Evolutionary conservation across 2,329 filamentous ascomycete species (phyloP).

Genomic region (Hypoxylon sp.): DNA sequence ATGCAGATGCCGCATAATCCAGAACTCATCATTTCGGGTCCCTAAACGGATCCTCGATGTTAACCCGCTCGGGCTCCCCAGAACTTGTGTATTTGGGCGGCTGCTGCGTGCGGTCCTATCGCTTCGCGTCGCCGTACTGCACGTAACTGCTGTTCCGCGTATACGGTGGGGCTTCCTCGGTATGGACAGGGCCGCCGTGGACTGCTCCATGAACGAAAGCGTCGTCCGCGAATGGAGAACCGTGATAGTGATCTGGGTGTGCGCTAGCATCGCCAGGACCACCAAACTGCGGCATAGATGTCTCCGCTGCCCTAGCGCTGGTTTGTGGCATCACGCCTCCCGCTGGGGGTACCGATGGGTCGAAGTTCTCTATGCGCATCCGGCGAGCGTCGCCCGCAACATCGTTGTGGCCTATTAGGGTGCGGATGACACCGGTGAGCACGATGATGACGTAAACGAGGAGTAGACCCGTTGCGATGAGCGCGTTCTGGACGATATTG

Average conservation of each 20-base stretch:
- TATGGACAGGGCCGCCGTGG: slow-evolving; percentile 34
- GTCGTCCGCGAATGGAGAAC: slow-evolving; percentile 37
- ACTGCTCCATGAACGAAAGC: slow-evolving; percentile 32
- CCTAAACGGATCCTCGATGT: slow-evolving; percentile 25
- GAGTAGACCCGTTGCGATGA: slow-evolving; percentile 83
- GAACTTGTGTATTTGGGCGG: slow-evolving; percentile 14
- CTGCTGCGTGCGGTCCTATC: slow-evolving; percentile 24
- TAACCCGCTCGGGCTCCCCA: slow-evolving; percentile 6
- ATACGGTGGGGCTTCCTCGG: slow-evolving; percentile 42
- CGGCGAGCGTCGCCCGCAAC: slow-evolving; percentile 30
- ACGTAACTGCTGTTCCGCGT: slow-evolving; percentile 46
- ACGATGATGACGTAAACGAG: slow-evolving; percentile 84
- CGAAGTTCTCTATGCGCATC: slow-evolving; percentile 42
- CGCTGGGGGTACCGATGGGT: slow-evolving; percentile 2
- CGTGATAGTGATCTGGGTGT: slow-evolving; percentile 31
- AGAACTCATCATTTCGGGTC: slow-evolving; percentile 20
- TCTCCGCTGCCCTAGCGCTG: background rate
- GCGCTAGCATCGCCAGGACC: slow-evolving; percentile 35
- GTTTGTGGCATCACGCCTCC: background rate
- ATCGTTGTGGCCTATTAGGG: slow-evolving; percentile 54
- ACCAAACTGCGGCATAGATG: slow-evolving; percentile 35
- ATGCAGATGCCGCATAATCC: background rate
- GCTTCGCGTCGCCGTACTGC: slow-evolving; percentile 43
- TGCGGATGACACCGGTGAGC: slow-evolving; percentile 79
- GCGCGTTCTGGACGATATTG: slow-evolving; percentile 80